Conservation (phyloP, 305 asterid species). For the Solanum chacoense region DNA sequence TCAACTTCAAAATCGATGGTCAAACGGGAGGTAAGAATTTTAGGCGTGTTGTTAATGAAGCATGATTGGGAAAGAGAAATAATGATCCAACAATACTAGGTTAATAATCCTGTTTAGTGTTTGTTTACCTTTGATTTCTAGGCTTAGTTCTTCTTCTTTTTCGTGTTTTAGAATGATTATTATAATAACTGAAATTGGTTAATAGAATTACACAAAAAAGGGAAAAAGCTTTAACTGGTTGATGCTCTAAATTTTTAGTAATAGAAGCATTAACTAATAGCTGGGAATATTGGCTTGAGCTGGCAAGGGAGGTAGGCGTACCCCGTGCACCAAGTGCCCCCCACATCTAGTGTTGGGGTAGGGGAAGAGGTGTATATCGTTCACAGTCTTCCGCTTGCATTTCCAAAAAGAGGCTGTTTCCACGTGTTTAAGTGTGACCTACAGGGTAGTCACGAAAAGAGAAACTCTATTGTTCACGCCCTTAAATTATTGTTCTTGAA, state of each 20-base stretch:
- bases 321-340: neutral
- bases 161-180: neutral
- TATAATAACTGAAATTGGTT: neutral
- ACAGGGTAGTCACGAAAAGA: neutral
- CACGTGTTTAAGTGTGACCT: neutral
- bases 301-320: neutral
- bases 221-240: neutral
- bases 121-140: neutral
- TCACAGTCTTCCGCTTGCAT: neutral
- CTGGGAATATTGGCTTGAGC: neutral
- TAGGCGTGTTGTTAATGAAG: neutral
- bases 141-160: neutral
- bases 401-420: neutral
- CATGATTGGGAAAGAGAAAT: neutral
- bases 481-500: neutral
- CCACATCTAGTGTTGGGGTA: neutral
- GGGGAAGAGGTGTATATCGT: neutral
- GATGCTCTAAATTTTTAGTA: neutral
- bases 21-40: neutral
- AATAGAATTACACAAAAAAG: neutral
- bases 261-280: neutral
- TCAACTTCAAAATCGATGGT: neutral
- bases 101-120: neutral
- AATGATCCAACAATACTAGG: neutral
- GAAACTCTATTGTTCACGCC: neutral